phyloP scores from a whole-genome alignment of 148 eudicot species.

The Chenopodium album region DNA sequence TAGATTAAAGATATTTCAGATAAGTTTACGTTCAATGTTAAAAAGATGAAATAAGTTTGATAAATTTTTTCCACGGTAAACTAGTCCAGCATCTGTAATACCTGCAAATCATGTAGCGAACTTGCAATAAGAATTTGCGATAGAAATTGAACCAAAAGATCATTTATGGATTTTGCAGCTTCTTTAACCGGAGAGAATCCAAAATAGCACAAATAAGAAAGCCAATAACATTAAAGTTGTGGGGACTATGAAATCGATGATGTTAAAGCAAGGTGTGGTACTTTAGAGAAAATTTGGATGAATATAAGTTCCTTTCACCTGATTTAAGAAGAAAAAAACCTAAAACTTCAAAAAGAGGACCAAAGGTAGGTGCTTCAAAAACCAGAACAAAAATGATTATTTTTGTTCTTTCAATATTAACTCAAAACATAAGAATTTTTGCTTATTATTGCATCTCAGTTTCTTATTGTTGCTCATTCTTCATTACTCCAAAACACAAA shows the following conservation, averaged over 20 bases:
- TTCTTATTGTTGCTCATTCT: background rate
- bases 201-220: background rate
- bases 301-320: background rate
- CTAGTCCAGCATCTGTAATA: constrained; percentile 73
- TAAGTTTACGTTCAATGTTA: no score
- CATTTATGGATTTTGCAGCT: background rate
- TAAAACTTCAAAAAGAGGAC: no score
- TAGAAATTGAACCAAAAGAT: background rate
- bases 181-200: background rate
- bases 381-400: no score
- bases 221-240: background rate
- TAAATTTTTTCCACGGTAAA: background rate
- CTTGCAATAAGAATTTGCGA: constrained; percentile 11
- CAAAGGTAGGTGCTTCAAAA: no score
- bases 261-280: background rate
- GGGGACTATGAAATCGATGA: background rate
- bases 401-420: no score
- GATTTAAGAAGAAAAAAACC: background rate
- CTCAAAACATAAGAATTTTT: no score
- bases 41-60: no score
- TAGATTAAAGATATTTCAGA: no score
- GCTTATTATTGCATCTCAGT: background rate
- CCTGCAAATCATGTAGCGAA: constrained; percentile 46
- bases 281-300: background rate
- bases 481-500: background rate